Conservation (phyloP, 768 basidiomycete species). For the Suillus placidus region DNA sequence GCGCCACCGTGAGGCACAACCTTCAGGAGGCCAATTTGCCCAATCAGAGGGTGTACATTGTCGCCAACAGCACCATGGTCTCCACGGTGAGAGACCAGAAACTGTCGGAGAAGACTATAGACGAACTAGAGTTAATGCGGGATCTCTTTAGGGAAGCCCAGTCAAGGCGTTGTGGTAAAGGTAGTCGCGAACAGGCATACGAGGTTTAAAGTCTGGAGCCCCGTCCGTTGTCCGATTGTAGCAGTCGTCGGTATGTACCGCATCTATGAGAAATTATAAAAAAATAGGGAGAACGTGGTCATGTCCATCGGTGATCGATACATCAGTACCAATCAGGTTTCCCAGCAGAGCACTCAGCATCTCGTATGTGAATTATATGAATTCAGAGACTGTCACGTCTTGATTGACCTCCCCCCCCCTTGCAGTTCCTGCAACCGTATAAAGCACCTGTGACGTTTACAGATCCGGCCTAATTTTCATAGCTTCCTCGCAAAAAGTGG, state of each 20-base stretch:
- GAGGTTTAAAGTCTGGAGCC: background rate
- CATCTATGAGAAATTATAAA: background rate
- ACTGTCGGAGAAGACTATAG: constrained; percentile 15
- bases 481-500: constrained; percentile 67
- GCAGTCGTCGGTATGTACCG: background rate
- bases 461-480: background rate
- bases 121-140: constrained; percentile 20
- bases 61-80: constrained; percentile 18
- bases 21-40: constrained; percentile 21
- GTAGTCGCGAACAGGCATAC: background rate
- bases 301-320: constrained; percentile 46
- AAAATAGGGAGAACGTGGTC: constrained; percentile 17
- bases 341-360: constrained; percentile 41
- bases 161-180: constrained; percentile 10
- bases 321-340: constrained; percentile 45
- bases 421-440: constrained; percentile 42
- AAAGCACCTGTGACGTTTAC: constrained; percentile 31
- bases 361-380: constrained; percentile 41
- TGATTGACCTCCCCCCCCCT: constrained; percentile 5
- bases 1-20: constrained; percentile 17
- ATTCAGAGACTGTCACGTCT: constrained; percentile 11
- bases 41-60: constrained; percentile 26
- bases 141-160: constrained; percentile 18
- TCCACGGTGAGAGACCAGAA: constrained; percentile 17
- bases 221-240: background rate